These are phyloP conservation scores for Apiotrichum domesticum DNA, from an alignment of 1,284 basidiomycete species.

Conservation along the genomic window DNA sequence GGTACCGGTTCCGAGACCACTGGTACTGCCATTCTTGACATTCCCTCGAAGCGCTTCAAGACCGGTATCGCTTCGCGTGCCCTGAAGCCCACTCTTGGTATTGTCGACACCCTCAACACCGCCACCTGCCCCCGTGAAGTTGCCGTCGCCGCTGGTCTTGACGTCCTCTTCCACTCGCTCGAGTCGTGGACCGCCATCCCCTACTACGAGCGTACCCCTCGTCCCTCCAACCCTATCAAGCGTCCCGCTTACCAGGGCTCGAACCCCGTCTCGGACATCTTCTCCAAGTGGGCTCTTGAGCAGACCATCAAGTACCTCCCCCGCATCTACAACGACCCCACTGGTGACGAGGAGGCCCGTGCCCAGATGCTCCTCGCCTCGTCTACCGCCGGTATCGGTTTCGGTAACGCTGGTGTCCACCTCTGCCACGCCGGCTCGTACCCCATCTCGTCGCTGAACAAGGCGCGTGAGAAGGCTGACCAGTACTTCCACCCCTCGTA, in stretches of 20 bases:
- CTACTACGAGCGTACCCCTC: constrained; percentile 79
- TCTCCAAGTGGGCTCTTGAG: constrained; percentile 88
- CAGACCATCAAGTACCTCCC: constrained; percentile 88
- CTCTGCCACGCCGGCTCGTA: constrained; percentile 54
- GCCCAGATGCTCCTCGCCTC: constrained; percentile 69
- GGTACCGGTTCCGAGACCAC: constrained; percentile 96
- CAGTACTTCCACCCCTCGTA: constrained; percentile 69
- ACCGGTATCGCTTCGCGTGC: constrained; percentile 91
- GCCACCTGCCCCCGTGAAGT: constrained; percentile 76
- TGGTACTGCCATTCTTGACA: constrained; percentile 91
- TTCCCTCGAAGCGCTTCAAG: constrained; percentile 78
- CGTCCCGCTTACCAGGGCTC: constrained; percentile 86
- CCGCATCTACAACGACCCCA: constrained; percentile 69
- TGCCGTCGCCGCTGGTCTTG: constrained; percentile 84
- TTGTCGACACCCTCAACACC: constrained; percentile 78
- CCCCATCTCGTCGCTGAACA: constrained; percentile 84
- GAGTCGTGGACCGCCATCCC: constrained; percentile 57
- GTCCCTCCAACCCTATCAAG: constrained; percentile 81
- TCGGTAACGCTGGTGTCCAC: constrained; percentile 90
- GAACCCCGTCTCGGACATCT: constrained; percentile 94
- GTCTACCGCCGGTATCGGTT: constrained; percentile 83
- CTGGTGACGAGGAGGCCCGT: constrained; percentile 71
- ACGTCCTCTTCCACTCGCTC: constrained; percentile 89
- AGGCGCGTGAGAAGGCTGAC: constrained; percentile 79
- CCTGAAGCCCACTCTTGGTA: constrained; percentile 81